A percentile compares a stretch with the other conserved stretches of the same genome.
Conservation (phyloP, 306 rosid species). For the Trifolium fragiferum region DNA sequence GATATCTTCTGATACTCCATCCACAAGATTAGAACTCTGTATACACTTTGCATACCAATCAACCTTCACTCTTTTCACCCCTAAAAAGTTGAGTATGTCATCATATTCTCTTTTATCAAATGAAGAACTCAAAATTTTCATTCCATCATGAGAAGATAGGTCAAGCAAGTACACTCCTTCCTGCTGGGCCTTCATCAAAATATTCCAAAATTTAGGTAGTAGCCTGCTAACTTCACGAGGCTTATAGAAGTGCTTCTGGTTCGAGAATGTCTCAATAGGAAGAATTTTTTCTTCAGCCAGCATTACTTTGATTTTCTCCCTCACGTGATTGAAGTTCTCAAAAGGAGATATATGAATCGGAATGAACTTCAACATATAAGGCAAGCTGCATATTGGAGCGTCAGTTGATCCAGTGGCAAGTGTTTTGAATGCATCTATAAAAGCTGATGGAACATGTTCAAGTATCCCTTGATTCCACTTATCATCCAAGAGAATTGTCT, state of each 20-base stretch:
- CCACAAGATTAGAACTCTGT: constrained; percentile 60
- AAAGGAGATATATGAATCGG: background rate
- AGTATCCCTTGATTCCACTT: constrained; percentile 3
- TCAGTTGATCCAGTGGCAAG: background rate
- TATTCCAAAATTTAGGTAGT: constrained; percentile 61
- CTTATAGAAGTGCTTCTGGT: constrained; percentile 66
- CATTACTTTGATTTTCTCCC: background rate
- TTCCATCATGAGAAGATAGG: constrained; percentile 62
- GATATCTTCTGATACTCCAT: constrained; percentile 56
- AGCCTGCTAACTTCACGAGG: constrained; percentile 69
- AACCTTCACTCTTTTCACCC: constrained; percentile 46
- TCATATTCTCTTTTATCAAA: constrained; percentile 55
- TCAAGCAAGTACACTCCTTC: constrained; percentile 51
- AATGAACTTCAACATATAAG: background rate
- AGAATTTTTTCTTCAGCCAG: constrained; percentile 49
- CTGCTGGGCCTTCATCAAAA: constrained; percentile 50
- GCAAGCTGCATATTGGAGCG: background rate
- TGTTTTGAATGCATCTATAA: background rate
- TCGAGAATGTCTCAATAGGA: constrained; percentile 59
- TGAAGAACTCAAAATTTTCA: constrained; percentile 52
- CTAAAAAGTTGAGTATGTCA: constrained; percentile 54
- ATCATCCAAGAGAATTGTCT: background rate
- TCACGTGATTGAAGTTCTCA: background rate
- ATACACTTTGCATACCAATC: constrained; percentile 83
- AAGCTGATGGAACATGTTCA: background rate